Conservation (phyloP, 2,329 filamentous ascomycete genomes). For the Tolypocladium album region DNA sequence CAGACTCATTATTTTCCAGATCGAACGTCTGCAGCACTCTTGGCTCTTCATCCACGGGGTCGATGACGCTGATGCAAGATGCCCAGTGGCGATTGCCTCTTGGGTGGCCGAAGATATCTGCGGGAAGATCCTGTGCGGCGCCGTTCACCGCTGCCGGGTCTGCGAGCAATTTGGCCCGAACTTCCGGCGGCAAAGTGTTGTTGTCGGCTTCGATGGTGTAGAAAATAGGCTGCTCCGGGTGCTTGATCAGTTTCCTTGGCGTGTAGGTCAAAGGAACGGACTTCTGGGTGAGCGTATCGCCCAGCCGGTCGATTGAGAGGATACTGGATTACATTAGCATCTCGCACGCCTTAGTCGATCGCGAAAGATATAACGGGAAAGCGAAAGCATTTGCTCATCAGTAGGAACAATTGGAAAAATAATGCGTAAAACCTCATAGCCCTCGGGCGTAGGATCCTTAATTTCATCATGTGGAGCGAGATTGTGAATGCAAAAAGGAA, state of each 20-base stretch:
- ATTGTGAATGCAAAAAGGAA: not conserved
- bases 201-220: constrained; percentile 93
- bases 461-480: constrained; percentile 49
- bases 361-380: not conserved
- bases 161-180: constrained; percentile 61
- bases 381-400: constrained; percentile 44
- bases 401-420: constrained; percentile 91
- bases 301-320: constrained; percentile 79
- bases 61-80: constrained; percentile 86
- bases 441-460: constrained; percentile 43
- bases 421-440: constrained; percentile 47
- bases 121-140: constrained; percentile 57
- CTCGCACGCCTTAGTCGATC: not conserved
- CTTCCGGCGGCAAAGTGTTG: constrained; percentile 75
- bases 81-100: constrained; percentile 81
- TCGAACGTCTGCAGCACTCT: constrained; percentile 67
- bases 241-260: constrained; percentile 74
- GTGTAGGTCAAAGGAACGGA: constrained; percentile 83
- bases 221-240: constrained; percentile 80
- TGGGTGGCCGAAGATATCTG: constrained; percentile 83
- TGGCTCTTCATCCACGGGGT: constrained; percentile 64
- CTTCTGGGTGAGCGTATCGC: constrained; percentile 77
- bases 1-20: constrained; percentile 81
- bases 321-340: constrained; percentile 43
- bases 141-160: constrained; percentile 63